phyloP scores from a whole-genome alignment of 2,329 filamentous ascomycete species.

The Botrytis sinoallii region DNA sequence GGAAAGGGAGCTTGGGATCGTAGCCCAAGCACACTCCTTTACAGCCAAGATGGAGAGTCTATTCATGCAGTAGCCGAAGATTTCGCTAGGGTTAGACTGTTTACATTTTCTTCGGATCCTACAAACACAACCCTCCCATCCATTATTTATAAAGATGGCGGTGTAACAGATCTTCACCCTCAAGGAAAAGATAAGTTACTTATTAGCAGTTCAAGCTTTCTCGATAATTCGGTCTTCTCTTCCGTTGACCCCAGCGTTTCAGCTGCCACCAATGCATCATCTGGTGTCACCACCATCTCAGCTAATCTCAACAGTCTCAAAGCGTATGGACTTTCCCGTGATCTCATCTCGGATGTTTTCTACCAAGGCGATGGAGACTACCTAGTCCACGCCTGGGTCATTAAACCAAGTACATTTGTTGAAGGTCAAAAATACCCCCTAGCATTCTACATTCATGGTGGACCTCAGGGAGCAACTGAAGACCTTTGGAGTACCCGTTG shows the following conservation, averaged over 20 bases:
- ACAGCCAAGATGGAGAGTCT: constrained; percentile 49
- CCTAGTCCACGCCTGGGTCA: constrained; percentile 29
- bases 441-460: constrained; percentile 74
- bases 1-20: constrained; percentile 59
- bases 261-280: constrained; percentile 24
- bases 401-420: constrained; percentile 49
- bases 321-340: constrained; percentile 27
- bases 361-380: constrained; percentile 31
- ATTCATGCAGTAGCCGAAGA: constrained; percentile 72
- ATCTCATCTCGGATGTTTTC: constrained; percentile 29
- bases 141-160: constrained; percentile 15
- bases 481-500: constrained; percentile 77
- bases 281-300: constrained; percentile 24
- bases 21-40: constrained; percentile 45
- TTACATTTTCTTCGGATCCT: constrained; percentile 10
- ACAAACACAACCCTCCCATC: constrained; percentile 11
- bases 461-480: constrained; percentile 72
- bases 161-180: constrained; percentile 39
- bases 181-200: constrained; percentile 42
- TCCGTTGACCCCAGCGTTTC: constrained; percentile 39
- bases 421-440: constrained; percentile 70
- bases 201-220: constrained; percentile 60
- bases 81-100: constrained; percentile 58
- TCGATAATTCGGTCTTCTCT: constrained; percentile 70
- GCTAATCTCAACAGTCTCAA: constrained; percentile 25